phyloP scores from a whole-genome alignment of 2,329 filamentous ascomycete genomes.

The Alternaria sp. region DNA sequence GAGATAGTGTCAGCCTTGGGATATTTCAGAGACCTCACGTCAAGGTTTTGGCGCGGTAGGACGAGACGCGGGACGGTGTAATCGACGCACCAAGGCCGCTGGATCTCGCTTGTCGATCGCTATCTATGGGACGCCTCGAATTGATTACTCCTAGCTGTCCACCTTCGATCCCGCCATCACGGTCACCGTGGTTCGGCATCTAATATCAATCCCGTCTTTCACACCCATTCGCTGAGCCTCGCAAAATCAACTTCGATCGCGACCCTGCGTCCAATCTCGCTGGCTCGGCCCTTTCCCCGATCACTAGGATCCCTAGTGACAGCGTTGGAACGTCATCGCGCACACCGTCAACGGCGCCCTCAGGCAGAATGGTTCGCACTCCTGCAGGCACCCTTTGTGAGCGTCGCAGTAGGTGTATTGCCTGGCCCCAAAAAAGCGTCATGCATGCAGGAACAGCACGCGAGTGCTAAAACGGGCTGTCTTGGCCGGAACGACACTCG shows the following conservation, averaged over 20 bases:
- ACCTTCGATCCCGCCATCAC: conserved; percentile 2
- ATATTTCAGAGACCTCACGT: background rate
- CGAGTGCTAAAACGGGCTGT: conserved; percentile 21
- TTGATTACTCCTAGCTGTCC: conserved; percentile 18
- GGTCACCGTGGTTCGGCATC: conserved; percentile 6
- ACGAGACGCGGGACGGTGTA: background rate
- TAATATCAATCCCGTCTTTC: conserved; percentile 3
- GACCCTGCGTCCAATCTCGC: background rate
- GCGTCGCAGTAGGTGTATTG: conserved; percentile 16
- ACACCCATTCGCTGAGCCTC: background rate
- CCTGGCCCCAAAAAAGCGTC: conserved; percentile 11
- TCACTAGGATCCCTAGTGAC: background rate
- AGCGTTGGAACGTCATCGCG: background rate
- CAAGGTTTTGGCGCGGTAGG: background rate
- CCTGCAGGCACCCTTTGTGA: background rate
- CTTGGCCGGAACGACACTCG: conserved; percentile 20
- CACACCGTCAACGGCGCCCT: background rate
- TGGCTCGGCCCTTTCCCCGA: background rate
- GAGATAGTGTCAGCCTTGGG: background rate
- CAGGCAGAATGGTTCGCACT: background rate
- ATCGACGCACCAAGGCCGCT: background rate
- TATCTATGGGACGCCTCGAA: conserved; percentile 14
- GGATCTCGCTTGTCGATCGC: conserved; percentile 14
- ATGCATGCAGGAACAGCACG: conserved; percentile 26
- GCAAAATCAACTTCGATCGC: background rate